Percentiles rank a stretch among this genome's conserved stretches.
Evolutionary conservation across 164 flowering plant genomes (phyloP).

Genomic region (Vitis rotundifolia): DNA sequence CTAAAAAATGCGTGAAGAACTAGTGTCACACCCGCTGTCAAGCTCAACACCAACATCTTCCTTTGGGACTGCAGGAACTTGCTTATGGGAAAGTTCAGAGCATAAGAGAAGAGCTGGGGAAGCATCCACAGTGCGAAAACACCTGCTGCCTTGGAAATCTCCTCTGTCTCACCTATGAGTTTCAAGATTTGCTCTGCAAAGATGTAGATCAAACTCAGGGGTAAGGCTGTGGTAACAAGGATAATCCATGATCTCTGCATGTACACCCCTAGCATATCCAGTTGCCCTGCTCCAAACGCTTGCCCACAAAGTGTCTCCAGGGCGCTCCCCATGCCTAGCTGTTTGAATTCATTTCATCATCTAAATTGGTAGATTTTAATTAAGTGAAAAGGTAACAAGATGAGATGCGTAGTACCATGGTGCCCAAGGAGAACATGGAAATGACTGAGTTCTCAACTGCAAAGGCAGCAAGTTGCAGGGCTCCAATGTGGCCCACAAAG

Average conservation of each 20-base stretch:
- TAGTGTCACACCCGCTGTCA: slow-evolving; percentile 44
- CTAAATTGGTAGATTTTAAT: background rate
- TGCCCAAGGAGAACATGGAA: slow-evolving; percentile 65
- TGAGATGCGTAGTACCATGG: slow-evolving; percentile 35
- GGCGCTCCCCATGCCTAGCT: slow-evolving; percentile 93
- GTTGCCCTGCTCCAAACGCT: slow-evolving; percentile 76
- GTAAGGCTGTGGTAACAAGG: slow-evolving; percentile 38
- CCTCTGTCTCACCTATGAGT: slow-evolving; percentile 49
- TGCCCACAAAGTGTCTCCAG: slow-evolving; percentile 89
- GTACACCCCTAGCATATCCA: slow-evolving; percentile 79
- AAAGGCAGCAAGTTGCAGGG: slow-evolving; percentile 66
- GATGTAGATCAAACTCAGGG: slow-evolving; percentile 40
- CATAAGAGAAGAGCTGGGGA: slow-evolving; percentile 73
- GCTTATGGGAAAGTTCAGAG: slow-evolving; percentile 54
- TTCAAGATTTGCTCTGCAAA: slow-evolving; percentile 44
- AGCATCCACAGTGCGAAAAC: slow-evolving; percentile 60
- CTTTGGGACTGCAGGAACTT: slow-evolving; percentile 79
- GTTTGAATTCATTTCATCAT: background rate
- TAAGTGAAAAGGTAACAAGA: background rate
- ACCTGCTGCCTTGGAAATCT: slow-evolving; percentile 57
- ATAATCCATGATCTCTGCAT: slow-evolving; percentile 91
- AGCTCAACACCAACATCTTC: slow-evolving; percentile 65
- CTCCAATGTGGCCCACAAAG: slow-evolving; percentile 71
- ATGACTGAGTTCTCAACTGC: slow-evolving; percentile 72
- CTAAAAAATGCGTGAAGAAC: slow-evolving; percentile 50